Conservation (phyloP, 345 rosid species). For the Rhizophora mangle region DNA sequence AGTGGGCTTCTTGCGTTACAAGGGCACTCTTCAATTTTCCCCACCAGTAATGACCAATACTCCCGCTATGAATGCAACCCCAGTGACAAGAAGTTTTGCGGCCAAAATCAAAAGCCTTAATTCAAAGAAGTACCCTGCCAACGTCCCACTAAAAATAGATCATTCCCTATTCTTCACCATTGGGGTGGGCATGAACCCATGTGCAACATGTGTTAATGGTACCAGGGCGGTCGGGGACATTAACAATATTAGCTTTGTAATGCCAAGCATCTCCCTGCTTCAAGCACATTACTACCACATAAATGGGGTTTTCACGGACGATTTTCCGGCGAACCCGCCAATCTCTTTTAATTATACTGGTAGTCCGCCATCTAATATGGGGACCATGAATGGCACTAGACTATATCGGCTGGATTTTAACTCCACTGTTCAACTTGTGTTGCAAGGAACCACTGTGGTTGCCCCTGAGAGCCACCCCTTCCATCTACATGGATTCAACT, state of each 20-base stretch:
- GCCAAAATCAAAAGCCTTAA: slow-evolving; percentile 57
- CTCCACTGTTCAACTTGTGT: slow-evolving; percentile 17
- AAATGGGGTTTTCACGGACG: slow-evolving; percentile 61
- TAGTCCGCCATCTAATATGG: neutral
- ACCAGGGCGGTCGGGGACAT: slow-evolving; percentile 36
- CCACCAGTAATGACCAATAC: slow-evolving; percentile 34
- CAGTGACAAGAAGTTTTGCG: slow-evolving; percentile 31
- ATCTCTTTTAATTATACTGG: slow-evolving; percentile 57
- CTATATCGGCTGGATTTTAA: slow-evolving; percentile 15
- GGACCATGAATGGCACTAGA: slow-evolving; percentile 19
- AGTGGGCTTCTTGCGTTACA: slow-evolving; percentile 45
- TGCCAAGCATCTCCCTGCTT: slow-evolving; percentile 58
- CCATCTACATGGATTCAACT: slow-evolving; percentile 24
- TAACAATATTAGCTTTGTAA: slow-evolving; percentile 56
- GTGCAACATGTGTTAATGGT: slow-evolving; percentile 59
- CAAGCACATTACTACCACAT: slow-evolving; percentile 62
- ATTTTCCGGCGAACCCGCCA: slow-evolving; percentile 59
- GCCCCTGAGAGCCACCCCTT: slow-evolving; percentile 25
- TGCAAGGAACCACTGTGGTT: slow-evolving; percentile 18
- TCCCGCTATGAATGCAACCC: slow-evolving; percentile 63
- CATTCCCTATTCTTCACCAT: slow-evolving; percentile 52
- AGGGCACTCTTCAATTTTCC: slow-evolving; percentile 31
- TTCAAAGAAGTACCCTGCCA: slow-evolving; percentile 44
- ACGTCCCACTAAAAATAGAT: slow-evolving; percentile 50
- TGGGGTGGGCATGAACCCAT: slow-evolving; percentile 59